Conservation (phyloP, 371 early-diverging fungal genomes). For the Mucor saturninus region DNA sequence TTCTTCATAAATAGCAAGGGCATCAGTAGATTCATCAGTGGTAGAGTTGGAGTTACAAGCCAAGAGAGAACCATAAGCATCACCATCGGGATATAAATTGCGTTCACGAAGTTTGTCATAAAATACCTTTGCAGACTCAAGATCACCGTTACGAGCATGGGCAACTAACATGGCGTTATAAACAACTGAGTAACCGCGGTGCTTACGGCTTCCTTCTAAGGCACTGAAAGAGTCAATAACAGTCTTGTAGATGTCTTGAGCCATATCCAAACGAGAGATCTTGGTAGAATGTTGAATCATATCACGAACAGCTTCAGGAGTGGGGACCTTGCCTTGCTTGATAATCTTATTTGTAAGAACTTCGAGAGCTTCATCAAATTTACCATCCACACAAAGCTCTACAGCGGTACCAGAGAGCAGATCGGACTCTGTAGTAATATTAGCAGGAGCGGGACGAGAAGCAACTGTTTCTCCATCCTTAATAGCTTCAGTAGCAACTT, state of each 20-base stretch:
- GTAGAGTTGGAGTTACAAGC: constrained; percentile 52
- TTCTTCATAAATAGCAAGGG: constrained; percentile 61
- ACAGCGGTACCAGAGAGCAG: constrained; percentile 35
- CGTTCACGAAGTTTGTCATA: constrained; percentile 51
- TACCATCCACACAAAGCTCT: constrained; percentile 32
- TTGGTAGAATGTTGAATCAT: constrained; percentile 43
- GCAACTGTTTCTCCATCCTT: not conserved
- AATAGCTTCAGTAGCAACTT: not conserved
- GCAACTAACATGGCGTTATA: constrained; percentile 63
- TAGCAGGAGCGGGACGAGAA: not conserved
- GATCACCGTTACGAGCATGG: constrained; percentile 51
- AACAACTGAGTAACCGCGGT: constrained; percentile 26
- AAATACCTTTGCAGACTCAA: constrained; percentile 46
- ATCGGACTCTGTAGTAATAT: constrained; percentile 25
- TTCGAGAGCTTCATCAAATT: constrained; percentile 33
- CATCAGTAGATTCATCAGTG: constrained; percentile 59
- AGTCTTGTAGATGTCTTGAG: constrained; percentile 37
- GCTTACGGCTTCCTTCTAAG: constrained; percentile 20
- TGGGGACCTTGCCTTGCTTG: constrained; percentile 34
- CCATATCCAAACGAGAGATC: constrained; percentile 24
- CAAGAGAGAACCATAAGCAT: constrained; percentile 56
- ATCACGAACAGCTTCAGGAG: constrained; percentile 50
- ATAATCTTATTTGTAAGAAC: constrained; percentile 38
- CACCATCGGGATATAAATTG: constrained; percentile 43
- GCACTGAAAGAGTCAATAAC: constrained; percentile 22